Evolutionary conservation across 306 rosid genomes (phyloP).

Genomic region (Castanea sativa): DNA sequence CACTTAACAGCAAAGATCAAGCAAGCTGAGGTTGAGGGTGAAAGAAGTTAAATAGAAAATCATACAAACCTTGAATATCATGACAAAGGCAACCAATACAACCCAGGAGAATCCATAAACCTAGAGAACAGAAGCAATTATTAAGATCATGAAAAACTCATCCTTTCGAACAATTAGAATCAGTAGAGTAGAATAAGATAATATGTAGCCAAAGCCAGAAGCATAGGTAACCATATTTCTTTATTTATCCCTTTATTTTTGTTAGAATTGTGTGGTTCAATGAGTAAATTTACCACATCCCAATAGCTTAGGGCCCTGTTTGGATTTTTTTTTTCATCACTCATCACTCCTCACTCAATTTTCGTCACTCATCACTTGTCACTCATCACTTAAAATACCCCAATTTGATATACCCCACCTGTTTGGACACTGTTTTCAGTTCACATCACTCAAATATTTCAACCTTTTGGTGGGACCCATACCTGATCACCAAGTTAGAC

Average conservation of each 20-base stretch:
- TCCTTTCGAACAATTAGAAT: neutral
- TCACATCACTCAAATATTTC: no score
- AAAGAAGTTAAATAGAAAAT: constrained; percentile 11
- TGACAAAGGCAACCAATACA: constrained; percentile 63
- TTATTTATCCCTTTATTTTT: neutral
- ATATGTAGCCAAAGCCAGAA: neutral
- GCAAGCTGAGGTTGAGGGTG: neutral
- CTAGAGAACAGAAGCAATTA: constrained; percentile 39
- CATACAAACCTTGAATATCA: constrained; percentile 83
- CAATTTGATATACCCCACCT: no score
- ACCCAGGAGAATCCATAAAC: constrained; percentile 93
- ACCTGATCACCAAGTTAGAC: no score
- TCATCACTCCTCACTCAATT: no score
- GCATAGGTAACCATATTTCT: neutral
- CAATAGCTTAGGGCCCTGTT: no score
- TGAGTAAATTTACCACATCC: no score
- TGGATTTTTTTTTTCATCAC: no score
- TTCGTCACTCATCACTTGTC: no score
- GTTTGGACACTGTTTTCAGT: no score
- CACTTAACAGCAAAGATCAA: neutral
- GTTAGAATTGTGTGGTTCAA: no score
- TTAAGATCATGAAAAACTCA: constrained; percentile 14
- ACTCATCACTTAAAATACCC: no score
- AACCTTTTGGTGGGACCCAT: no score
- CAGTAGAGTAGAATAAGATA: neutral